A percentile compares a stretch with the other conserved stretches of the same genome.
These are phyloP conservation scores for Fusarium sp. DNA, from an alignment of 2,329 filamentous ascomycete species.

Conservation along the genomic window DNA sequence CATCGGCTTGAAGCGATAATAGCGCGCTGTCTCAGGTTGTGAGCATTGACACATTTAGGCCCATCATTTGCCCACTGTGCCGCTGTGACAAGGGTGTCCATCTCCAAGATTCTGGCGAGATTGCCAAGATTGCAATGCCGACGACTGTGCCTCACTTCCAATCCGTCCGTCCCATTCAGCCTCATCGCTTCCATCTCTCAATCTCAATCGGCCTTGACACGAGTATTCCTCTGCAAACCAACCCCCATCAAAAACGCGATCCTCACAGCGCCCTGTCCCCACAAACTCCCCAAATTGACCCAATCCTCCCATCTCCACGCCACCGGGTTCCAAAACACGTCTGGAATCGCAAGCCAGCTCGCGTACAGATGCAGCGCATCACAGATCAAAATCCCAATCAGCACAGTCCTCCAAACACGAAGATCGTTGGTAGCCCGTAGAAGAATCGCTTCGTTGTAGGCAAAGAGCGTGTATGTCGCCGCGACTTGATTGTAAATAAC, in stretches of 20 bases:
- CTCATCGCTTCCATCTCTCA: neutral
- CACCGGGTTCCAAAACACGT: slow-evolving; percentile 15
- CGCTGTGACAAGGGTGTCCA: neutral
- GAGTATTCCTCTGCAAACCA: neutral
- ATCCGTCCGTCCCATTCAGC: neutral
- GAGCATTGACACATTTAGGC: neutral
- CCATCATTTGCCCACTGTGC: neutral
- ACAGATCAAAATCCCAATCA: slow-evolving; percentile 23
- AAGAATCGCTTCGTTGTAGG: slow-evolving; percentile 29
- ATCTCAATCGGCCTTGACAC: neutral
- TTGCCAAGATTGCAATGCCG: neutral
- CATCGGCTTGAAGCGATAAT: neutral
- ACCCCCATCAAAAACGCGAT: slow-evolving; percentile 26
- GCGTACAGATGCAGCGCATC: slow-evolving; percentile 27
- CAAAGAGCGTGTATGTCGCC: slow-evolving; percentile 28
- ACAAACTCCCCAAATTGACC: slow-evolving; percentile 29
- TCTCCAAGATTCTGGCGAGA: neutral
- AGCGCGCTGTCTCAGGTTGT: accelerated
- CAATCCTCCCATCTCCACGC: slow-evolving; percentile 34
- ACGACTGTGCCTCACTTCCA: neutral
- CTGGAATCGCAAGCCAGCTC: slow-evolving; percentile 17
- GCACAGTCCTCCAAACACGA: slow-evolving; percentile 5
- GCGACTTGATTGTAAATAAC: slow-evolving; percentile 32
- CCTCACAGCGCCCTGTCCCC: slow-evolving; percentile 24
- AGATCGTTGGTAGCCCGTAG: slow-evolving; percentile 21